phyloP scores from a whole-genome alignment of 2,329 filamentous ascomycete genomes.

The Aspergillus fischeri region DNA sequence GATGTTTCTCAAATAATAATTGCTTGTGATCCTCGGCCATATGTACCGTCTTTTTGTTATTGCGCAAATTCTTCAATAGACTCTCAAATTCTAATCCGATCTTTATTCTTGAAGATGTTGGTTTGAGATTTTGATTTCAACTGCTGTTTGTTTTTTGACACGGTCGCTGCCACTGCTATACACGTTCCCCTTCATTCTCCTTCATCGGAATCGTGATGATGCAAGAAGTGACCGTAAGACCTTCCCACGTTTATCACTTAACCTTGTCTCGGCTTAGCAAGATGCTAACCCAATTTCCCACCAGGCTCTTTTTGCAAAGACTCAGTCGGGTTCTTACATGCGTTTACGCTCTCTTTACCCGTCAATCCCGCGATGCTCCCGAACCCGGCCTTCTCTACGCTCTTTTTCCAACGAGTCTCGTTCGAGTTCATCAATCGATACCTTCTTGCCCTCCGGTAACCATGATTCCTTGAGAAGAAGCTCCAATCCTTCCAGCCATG shows the following conservation, averaged over 20 bases:
- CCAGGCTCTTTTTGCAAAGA: conserved; percentile 22
- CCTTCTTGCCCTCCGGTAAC: conserved; percentile 10
- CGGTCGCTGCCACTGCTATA: conserved; percentile 20
- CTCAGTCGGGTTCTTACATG: conserved; percentile 18
- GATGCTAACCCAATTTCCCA: conserved; percentile 6
- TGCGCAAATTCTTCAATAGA: not conserved
- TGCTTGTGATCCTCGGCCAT: conserved; percentile 1
- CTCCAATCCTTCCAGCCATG: conserved; percentile 7
- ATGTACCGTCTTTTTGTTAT: conserved; percentile 9
- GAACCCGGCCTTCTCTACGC: conserved; percentile 19
- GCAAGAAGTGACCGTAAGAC: conserved; percentile 30
- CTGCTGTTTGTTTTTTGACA: conserved; percentile 14
- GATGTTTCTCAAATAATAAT: conserved; percentile 6
- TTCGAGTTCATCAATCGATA: conserved; percentile 12
- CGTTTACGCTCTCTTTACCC: conserved; percentile 18
- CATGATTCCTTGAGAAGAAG: conserved; percentile 16
- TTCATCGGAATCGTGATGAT: conserved; percentile 18
- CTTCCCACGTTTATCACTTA: not conserved
- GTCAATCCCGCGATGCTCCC: conserved; percentile 14
- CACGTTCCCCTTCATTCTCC: conserved; percentile 19
- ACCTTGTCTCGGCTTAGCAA: not conserved
- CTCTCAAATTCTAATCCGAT: conserved; percentile 1
- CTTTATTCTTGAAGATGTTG: conserved; percentile 20
- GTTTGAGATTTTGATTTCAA: conserved; percentile 12
- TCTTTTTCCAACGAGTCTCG: conserved; percentile 28